phyloP scores from a whole-genome alignment of 176 grass and related monocot species.

The Saccharum spontaneum region DNA sequence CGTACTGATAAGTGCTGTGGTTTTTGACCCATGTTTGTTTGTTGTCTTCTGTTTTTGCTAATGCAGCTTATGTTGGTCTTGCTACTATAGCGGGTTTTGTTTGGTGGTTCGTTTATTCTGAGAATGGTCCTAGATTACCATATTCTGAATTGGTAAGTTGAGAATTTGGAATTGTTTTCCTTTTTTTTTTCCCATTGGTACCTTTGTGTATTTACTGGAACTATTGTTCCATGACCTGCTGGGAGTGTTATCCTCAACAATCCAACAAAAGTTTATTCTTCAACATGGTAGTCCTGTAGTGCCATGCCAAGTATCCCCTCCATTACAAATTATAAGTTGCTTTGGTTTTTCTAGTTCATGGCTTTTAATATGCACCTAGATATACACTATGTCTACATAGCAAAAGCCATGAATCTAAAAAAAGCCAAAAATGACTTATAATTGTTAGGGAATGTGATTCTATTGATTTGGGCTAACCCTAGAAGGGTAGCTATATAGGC shows the following conservation, averaged over 20 bases:
- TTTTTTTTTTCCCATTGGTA: background rate
- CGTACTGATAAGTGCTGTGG: slow-evolving; percentile 2
- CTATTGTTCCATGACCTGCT: slow-evolving; percentile 3
- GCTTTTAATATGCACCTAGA: no score
- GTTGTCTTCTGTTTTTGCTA: slow-evolving; percentile 31
- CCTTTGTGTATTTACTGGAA: slow-evolving; percentile 27
- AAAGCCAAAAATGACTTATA: no score
- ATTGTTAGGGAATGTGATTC: no score
- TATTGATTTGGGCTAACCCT: no score
- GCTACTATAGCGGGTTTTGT: slow-evolving; percentile 95
- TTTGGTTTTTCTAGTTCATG: no score
- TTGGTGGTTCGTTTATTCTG: slow-evolving; percentile 99
- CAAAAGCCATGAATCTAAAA: no score
- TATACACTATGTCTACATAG: no score
- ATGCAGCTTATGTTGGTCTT: slow-evolving; percentile 97
- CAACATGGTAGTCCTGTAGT: no score
- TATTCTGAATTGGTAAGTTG: slow-evolving; percentile 90
- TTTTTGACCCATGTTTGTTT: slow-evolving; percentile 1
- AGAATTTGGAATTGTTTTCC: background rate
- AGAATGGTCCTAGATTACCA: slow-evolving; percentile 82
- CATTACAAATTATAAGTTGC: no score
- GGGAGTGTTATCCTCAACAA: background rate
- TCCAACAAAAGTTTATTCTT: background rate
- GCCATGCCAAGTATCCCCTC: no score
- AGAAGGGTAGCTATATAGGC: no score